A percentile compares a stretch with the other conserved stretches of the same genome.
Evolutionary conservation across 2,329 filamentous ascomycete genomes (phyloP).

Genomic region (Paecilomyces variotii): DNA sequence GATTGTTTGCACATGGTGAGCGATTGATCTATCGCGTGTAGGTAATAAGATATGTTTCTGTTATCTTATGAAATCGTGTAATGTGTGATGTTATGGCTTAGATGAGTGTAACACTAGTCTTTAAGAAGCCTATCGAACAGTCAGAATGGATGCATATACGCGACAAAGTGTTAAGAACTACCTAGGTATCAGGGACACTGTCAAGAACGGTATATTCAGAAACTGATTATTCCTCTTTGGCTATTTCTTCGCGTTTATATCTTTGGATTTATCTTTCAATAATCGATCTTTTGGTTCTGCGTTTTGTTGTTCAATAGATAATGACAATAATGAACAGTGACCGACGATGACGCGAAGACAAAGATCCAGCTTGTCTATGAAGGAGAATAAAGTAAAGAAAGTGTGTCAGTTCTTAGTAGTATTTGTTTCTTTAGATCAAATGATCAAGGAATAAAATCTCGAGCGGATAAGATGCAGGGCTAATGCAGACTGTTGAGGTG

Average conservation of each 20-base stretch:
- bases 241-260: too few species aligned
- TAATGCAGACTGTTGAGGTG: not conserved
- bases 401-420: not conserved
- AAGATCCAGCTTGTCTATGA: not conserved
- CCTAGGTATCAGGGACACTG: too few species aligned
- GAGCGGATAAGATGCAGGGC: not conserved
- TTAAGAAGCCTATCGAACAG: too few species aligned
- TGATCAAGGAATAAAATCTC: not conserved
- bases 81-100: too few species aligned
- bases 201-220: too few species aligned
- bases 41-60: not conserved
- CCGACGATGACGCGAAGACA: not conserved
- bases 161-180: too few species aligned
- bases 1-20: constrained; percentile 27
- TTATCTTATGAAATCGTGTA: not conserved
- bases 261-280: not conserved
- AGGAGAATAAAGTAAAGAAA: not conserved
- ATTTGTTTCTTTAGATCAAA: not conserved
- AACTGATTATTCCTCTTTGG: too few species aligned
- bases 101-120: too few species aligned
- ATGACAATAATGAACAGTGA: not conserved
- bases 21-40: constrained; percentile 6
- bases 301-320: not conserved
- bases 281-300: not conserved
- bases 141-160: too few species aligned